Conservation (phyloP, 345 rosid species). For the Rhizophora apiculata region DNA sequence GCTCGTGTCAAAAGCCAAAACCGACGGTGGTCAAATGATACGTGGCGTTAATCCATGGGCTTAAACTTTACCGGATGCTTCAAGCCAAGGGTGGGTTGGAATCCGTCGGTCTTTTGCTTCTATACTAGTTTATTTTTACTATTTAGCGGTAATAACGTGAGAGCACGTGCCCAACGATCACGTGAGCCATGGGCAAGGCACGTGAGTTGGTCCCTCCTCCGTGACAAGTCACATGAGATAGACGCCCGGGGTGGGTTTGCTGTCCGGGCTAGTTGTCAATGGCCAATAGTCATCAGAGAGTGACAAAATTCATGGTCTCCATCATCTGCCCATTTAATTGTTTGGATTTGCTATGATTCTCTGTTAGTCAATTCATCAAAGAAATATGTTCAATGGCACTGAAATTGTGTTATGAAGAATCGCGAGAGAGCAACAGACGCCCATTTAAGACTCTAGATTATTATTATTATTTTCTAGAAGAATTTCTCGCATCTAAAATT, state of each 20-base stretch:
- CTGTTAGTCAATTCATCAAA: no score
- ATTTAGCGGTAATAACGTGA: constrained; percentile 25
- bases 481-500: no score
- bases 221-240: constrained; percentile 27
- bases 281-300: not conserved
- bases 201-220: constrained; percentile 10
- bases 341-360: no score
- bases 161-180: constrained; percentile 43
- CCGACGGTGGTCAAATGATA: constrained; percentile 52
- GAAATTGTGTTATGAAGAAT: no score
- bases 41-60: constrained; percentile 30
- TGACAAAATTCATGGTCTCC: no score
- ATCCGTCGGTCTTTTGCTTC: constrained; percentile 3
- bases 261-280: constrained; percentile 2
- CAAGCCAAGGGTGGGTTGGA: not conserved
- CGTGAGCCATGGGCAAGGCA: constrained; percentile 34
- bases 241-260: constrained; percentile 11
- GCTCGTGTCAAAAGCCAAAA: constrained; percentile 34
- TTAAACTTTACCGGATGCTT: constrained; percentile 13
- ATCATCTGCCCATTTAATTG: no score
- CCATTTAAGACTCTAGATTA: no score
- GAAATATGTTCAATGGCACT: no score
- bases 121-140: not conserved
- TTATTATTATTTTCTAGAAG: no score
- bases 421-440: no score